Percentiles rank a stretch among this genome's conserved stretches.
Evolutionary conservation across 495 filamentous ascomycete genomes (phyloP).

Genomic region (Hypoxylon cercidicola): DNA sequence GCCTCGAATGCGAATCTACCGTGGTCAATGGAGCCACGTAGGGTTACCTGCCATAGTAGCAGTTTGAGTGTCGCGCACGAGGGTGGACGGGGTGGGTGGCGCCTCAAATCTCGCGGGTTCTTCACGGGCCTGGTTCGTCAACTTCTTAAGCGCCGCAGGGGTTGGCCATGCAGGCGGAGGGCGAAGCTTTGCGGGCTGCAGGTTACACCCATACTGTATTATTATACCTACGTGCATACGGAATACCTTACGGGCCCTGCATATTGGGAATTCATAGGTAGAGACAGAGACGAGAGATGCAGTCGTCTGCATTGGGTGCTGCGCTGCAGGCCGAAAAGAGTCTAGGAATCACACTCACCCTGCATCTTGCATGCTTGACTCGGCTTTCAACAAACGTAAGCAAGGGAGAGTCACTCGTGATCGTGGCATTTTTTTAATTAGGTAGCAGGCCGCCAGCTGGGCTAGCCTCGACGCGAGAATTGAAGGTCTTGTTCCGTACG

Average conservation of each 20-base stretch:
- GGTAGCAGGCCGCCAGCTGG: neutral
- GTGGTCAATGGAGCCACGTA: conserved; percentile 41
- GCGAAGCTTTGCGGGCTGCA: conserved; percentile 14
- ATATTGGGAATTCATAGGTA: conserved; percentile 5
- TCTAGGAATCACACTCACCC: conserved; percentile 4
- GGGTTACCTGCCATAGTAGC: conserved; percentile 1
- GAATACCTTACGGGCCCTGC: conserved; percentile 3
- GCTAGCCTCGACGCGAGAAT: neutral
- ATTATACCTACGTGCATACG: conserved; percentile 6
- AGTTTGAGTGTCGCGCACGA: conserved; percentile 15
- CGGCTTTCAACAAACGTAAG: neutral
- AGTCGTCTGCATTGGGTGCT: conserved; percentile 23
- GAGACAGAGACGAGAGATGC: too few species aligned
- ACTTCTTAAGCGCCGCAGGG: conserved; percentile 36
- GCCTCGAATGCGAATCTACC: conserved; percentile 3
- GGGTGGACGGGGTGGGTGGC: conserved; percentile 9
- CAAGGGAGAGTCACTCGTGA: neutral
- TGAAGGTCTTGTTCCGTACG: neutral
- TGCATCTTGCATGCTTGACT: conserved; percentile 10
- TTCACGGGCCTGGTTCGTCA: conserved; percentile 20
- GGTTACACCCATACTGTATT: conserved; percentile 19
- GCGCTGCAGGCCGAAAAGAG: neutral
- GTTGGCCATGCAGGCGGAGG: conserved; percentile 17
- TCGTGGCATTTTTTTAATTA: neutral
- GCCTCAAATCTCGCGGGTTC: conserved; percentile 12